These are phyloP conservation scores for Digitaria exilis DNA, from an alignment of 202 grass and related monocot genomes.

Conservation along the genomic window DNA sequence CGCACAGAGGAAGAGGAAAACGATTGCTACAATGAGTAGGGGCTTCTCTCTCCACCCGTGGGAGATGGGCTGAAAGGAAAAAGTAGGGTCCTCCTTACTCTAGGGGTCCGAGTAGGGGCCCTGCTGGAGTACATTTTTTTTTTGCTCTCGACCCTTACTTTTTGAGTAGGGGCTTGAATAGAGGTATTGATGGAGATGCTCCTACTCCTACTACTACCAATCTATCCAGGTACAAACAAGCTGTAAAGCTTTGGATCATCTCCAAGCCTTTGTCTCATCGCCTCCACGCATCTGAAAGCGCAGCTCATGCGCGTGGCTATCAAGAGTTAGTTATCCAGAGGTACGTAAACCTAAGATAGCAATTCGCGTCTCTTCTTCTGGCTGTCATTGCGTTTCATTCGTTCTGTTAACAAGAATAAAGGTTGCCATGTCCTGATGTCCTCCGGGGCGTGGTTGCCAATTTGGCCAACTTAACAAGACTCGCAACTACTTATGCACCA, in stretches of 20 bases:
- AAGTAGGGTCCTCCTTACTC: too few relatives aligned
- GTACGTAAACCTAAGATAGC: neutral
- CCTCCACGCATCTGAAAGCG: slow-evolving; percentile 3
- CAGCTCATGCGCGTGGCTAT: slow-evolving; percentile 26
- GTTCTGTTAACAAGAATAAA: neutral
- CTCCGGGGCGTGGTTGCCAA: neutral
- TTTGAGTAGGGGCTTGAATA: too few relatives aligned
- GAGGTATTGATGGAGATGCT: too few relatives aligned
- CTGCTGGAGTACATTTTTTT: too few relatives aligned
- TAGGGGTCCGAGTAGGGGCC: too few relatives aligned
- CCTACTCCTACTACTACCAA: slow-evolving; percentile 28
- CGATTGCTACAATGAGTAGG: too few relatives aligned
- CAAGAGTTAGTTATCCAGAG: slow-evolving; percentile 34
- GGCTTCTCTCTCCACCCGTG: too few relatives aligned
- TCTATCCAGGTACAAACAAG: slow-evolving; percentile 41
- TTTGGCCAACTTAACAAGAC: neutral
- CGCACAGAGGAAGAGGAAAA: too few relatives aligned
- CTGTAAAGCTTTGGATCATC: slow-evolving; percentile 37
- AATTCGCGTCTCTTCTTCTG: neutral
- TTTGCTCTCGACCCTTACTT: too few relatives aligned
- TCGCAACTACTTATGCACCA: slow-evolving; percentile 49
- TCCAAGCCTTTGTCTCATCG: slow-evolving; percentile 49
- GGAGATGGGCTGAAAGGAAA: too few relatives aligned
- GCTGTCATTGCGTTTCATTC: neutral
- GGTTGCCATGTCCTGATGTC: neutral